Base-by-base conservation (phyloP, 371 early-diverging fungal species). In the Cokeromyces recurvatus region DNA sequence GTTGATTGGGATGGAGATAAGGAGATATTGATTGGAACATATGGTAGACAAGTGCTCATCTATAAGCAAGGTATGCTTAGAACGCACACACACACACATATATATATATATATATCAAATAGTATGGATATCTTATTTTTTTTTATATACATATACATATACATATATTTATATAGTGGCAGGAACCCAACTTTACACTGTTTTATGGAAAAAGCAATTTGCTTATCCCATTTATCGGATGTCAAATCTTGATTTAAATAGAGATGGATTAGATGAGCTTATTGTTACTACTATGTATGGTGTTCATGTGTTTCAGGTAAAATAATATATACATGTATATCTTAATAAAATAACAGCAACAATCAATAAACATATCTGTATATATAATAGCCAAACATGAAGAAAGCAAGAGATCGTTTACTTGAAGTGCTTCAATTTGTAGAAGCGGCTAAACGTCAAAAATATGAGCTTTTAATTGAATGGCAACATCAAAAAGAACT, bases 161-260 rank as follows among this genome's bases (percentile, higher is more conserved):
- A n/a, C n/a, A n/a, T n/a, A n/a, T n/a, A n/a, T 16, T 2, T 27
- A 1, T 24, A 25, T 29, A 69, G 73, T 68, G 55, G 47, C 64
- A 8, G 70, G 69, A 16, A 62, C 68, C 46, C 61, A 68, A 17
- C 65, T 68, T 4, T 86, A 81, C 43, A 68, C 73, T 15, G 66
- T 87, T 16, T 63, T 79, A 31, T 87, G 85, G 85, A 73, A 75
- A 47, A 68, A 81, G 29, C 76, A 83, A 32, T 84, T 87, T 57
- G 82, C 85, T 1, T 80, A 83, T 38, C 87, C 89, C 0, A 78
- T 82, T 16, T 88, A 87, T 47, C 76, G 83, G 4, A 79, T 88
- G 23, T 61, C 70, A 2, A 73, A 79, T 49, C 69, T 79, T 4
- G 87, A 88, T 57, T 53, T 88, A 19, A 88, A 88, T 42, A 61